A percentile compares a stretch with the other conserved stretches of the same genome.
Evolutionary conservation across 2,329 filamentous ascomycete genomes (phyloP).

Genomic region (Coleophoma cylindrospora): DNA sequence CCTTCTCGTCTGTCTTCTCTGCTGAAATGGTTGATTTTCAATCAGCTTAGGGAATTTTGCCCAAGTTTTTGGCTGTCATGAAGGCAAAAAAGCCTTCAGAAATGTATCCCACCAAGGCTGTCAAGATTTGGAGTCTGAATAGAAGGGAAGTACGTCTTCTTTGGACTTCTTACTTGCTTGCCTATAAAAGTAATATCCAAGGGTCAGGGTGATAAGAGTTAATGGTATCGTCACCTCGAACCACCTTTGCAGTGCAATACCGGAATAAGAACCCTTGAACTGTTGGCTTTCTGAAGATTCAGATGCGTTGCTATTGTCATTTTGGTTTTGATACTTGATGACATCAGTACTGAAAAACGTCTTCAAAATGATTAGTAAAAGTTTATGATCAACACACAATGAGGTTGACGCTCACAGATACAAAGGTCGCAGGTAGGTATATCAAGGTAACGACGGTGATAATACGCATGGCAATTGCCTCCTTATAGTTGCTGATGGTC

Average conservation of each 20-base stretch:
- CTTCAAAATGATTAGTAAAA: constrained; percentile 9
- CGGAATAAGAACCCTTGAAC: constrained; percentile 21
- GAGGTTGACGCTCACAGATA: constrained; percentile 21
- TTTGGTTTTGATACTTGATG: constrained; percentile 29
- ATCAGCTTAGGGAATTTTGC: too few relatives aligned
- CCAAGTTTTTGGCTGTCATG: too few relatives aligned
- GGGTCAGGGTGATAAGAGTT: constrained; percentile 24
- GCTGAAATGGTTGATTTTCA: too few relatives aligned
- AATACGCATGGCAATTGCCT: constrained; percentile 29
- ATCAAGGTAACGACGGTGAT: constrained; percentile 28
- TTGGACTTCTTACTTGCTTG: too few relatives aligned
- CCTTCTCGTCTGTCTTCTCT: too few relatives aligned
- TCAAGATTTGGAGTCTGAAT: too few relatives aligned
- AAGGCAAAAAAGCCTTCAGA: too few relatives aligned
- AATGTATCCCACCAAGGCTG: too few relatives aligned
- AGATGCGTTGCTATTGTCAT: neutral
- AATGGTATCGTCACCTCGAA: constrained; percentile 32
- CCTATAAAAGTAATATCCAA: neutral
- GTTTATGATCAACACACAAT: neutral
- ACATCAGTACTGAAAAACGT: constrained; percentile 36
- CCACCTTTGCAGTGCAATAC: constrained; percentile 28
- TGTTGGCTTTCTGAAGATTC: neutral
- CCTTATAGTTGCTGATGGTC: constrained; percentile 17
- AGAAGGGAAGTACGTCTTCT: too few relatives aligned
- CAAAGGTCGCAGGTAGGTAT: constrained; percentile 31